Evolutionary conservation across 306 rosid genomes (phyloP).

Genomic region (Cucurbita moschata): DNA sequence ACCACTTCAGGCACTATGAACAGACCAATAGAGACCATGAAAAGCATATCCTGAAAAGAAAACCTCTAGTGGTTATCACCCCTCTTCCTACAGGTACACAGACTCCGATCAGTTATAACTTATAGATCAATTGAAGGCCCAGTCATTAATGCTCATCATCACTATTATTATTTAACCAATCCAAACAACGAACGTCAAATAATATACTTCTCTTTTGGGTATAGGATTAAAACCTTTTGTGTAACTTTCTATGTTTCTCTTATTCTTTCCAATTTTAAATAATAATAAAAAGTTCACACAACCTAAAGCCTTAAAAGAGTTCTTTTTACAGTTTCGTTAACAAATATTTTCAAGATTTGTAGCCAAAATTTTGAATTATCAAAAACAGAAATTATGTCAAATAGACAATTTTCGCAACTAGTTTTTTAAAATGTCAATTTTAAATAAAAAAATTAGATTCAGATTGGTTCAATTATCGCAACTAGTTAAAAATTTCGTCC

Average conservation of each 20-base stretch:
- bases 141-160: background rate
- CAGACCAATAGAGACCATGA: conserved; percentile 1
- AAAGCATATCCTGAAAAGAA: conserved; percentile 14
- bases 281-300: background rate
- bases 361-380: too few relatives aligned
- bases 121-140: background rate
- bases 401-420: too few relatives aligned
- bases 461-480: too few relatives aligned
- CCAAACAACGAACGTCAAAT: too few relatives aligned
- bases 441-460: too few relatives aligned
- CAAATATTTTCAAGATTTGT: conserved; percentile 11
- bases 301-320: background rate
- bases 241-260: background rate
- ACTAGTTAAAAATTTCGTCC: too few relatives aligned
- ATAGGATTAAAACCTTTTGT: background rate
- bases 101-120: background rate
- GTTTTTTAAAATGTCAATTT: too few relatives aligned
- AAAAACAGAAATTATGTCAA: too few relatives aligned
- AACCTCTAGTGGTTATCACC: conserved; percentile 42
- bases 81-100: background rate
- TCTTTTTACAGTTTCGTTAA: background rate
- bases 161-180: background rate
- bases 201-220: background rate
- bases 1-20: conserved; percentile 14
- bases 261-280: background rate